phyloP scores from a whole-genome alignment of 371 early-diverging fungal genomes.

The Mortierella sp. region DNA sequence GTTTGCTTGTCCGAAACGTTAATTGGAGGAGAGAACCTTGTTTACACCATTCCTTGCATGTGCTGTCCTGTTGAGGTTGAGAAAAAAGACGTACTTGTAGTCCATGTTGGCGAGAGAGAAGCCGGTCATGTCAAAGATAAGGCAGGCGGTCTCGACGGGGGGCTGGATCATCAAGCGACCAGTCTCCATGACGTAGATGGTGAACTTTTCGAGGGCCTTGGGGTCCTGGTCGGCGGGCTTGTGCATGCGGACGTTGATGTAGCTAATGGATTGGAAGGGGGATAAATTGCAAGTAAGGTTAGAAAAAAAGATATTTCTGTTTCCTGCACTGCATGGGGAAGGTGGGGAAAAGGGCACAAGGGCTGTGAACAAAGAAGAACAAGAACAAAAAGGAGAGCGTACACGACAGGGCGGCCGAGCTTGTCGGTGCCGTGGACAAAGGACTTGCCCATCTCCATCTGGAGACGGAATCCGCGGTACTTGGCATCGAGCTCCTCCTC shows the following conservation, averaged over 20 bases:
- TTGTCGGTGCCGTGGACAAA: constrained; percentile 69
- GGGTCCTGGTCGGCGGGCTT: constrained; percentile 64
- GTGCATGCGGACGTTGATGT: constrained; percentile 68
- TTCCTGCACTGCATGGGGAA: not conserved
- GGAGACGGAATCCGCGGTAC: constrained; percentile 62
- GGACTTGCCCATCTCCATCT: constrained; percentile 66
- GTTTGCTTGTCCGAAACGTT: no score
- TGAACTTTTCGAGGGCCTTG: constrained; percentile 67
- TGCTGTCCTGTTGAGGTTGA: no score
- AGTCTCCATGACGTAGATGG: constrained; percentile 85
- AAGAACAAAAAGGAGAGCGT: constrained; percentile 29
- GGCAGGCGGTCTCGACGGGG: constrained; percentile 83
- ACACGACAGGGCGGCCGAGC: constrained; percentile 64
- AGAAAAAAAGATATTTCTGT: not conserved
- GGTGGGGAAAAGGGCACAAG: not conserved
- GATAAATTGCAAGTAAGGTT: not conserved
- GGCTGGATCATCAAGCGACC: constrained; percentile 76
- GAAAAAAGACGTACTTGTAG: constrained; percentile 23
- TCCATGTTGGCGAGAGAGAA: constrained; percentile 87
- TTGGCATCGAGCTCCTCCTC: constrained; percentile 59
- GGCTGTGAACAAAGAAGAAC: not conserved
- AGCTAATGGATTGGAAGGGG: constrained; percentile 39
- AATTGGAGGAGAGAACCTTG: no score
- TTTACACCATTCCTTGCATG: no score
- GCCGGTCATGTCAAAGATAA: constrained; percentile 86